Conservation (phyloP, 176 grass and related monocot genomes). For the Cenchrus americanus region DNA sequence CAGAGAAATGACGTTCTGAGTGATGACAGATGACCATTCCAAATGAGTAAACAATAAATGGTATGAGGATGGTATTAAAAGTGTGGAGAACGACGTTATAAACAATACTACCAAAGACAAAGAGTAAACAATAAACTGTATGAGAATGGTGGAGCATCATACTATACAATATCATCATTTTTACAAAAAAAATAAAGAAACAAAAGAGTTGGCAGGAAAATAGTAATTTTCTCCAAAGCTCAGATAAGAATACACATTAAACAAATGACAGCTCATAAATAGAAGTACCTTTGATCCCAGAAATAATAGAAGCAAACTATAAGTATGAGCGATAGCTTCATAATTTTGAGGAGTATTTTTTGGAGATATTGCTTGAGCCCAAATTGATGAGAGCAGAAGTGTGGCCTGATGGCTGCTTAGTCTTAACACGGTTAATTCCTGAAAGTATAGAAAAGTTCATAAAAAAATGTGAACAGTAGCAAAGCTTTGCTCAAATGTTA, state of each 20-base stretch:
- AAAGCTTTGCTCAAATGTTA: slow-evolving; percentile 10
- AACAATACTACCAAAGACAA: neutral
- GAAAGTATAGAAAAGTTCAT: slow-evolving; percentile 31
- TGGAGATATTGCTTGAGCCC: slow-evolving; percentile 82
- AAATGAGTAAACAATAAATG: neutral
- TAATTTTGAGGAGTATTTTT: slow-evolving; percentile 89
- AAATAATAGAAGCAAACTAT: slow-evolving; percentile 86
- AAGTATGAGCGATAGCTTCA: slow-evolving; percentile 97
- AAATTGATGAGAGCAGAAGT: slow-evolving; percentile 92
- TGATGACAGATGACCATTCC: neutral
- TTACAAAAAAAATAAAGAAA: neutral
- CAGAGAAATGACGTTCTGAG: neutral
- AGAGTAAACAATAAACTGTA: neutral
- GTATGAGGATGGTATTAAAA: neutral
- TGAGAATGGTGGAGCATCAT: neutral
- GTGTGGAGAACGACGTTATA: slow-evolving; percentile 1
- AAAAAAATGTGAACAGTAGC: neutral
- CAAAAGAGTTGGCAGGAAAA: neutral
- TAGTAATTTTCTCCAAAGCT: slow-evolving; percentile 4
- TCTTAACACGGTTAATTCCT: slow-evolving; percentile 69
- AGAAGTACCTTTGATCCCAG: slow-evolving; percentile 82
- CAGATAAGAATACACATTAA: neutral
- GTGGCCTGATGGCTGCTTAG: slow-evolving; percentile 80
- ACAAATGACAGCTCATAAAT: neutral
- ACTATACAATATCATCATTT: neutral